Evolutionary conservation across 805 yeast genomes (phyloP).

Genomic region (Schizosaccharomyces japonicus): DNA sequence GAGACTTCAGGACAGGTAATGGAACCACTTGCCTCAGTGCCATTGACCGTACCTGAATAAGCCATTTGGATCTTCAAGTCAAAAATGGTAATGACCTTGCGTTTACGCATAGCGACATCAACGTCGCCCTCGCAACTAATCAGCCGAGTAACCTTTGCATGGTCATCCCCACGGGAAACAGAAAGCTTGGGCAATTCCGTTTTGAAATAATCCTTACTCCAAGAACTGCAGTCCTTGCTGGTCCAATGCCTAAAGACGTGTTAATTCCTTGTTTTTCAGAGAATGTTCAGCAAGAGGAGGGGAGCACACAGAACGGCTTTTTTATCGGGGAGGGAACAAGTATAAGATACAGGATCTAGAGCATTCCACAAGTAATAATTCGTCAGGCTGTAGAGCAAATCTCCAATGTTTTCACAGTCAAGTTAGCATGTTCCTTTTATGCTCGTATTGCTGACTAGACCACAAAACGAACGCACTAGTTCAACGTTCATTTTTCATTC

Average conservation of each 20-base stretch:
- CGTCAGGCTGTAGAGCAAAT: too few relatives aligned
- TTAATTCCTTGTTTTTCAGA: too few relatives aligned
- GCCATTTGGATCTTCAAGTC: conserved; percentile 47
- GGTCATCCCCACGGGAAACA: neutral
- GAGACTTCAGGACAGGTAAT: conserved; percentile 79
- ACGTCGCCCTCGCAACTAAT: conserved; percentile 43
- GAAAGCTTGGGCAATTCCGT: neutral
- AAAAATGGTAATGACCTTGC: conserved; percentile 77
- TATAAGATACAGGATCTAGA: too few relatives aligned
- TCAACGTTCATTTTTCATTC: too few relatives aligned
- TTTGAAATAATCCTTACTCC: conserved; percentile 2
- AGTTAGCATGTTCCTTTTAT: too few relatives aligned
- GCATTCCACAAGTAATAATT: too few relatives aligned
- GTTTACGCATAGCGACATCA: conserved; percentile 90
- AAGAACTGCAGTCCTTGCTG: conserved; percentile 1
- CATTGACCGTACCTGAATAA: conserved; percentile 27
- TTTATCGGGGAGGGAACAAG: too few relatives aligned
- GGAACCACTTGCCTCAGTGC: conserved; percentile 33
- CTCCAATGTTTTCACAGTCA: too few relatives aligned
- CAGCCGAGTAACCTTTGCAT: neutral
- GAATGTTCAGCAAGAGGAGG: too few relatives aligned
- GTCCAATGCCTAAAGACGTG: conserved; percentile 3
- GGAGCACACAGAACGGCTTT: too few relatives aligned
- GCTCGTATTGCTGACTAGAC: too few relatives aligned
- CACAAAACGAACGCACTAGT: too few relatives aligned